Base-by-base conservation (phyloP, 2,329 filamentous ascomycete genomes). In the Trichoderma citrinoviride region DNA sequence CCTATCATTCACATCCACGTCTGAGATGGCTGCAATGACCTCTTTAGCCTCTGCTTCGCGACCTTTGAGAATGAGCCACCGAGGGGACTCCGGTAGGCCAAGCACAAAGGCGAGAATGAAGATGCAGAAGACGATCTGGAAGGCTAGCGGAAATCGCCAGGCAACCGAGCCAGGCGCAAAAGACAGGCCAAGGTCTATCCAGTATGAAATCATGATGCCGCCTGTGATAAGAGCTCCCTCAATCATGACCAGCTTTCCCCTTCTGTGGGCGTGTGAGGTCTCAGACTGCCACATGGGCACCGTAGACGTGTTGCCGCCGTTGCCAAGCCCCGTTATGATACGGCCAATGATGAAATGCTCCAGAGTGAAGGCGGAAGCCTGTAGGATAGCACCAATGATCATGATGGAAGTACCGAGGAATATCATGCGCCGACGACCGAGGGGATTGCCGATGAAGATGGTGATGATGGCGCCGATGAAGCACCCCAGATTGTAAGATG, bases 381-480 rank as follows among this genome's bases (percentile, higher is more conserved):
- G 87, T 1, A 90, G 78, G 44, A 81, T 77, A 1, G 84, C 85
- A 7, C 87, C 88, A 27, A 89, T 49, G n/a, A 78, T 72, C 71
- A 85, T 86, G 70, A 89, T 82, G 15, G 80, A 67, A 7, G 85
- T 85, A 17, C 85, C 86, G 50, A 87, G 78, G 71, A 87, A 81
- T 64, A 88, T 85, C 25, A 86, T 87, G 68, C 78, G 79, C 68
- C 81, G 81, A 61, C 87, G 82, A 14, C 87, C 87, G 56, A 88
- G 82, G 25, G 80, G 79, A 69, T 90, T 87, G 75, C 87, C 87
- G 14, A 87, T 86, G 69, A 88, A 89, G 25, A 87, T 87, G 65
- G 85, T 85, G 71, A 87, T 86, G 72, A 89, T 85, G 21, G 86
- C 86, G 12, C 87, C 87, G 64, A 88, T 78, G 57, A 86, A 85